Percentiles rank a stretch among this genome's conserved stretches.
Evolutionary conservation across 2,329 filamentous ascomycete species (phyloP).

Genomic region (Balansia obtecta): DNA sequence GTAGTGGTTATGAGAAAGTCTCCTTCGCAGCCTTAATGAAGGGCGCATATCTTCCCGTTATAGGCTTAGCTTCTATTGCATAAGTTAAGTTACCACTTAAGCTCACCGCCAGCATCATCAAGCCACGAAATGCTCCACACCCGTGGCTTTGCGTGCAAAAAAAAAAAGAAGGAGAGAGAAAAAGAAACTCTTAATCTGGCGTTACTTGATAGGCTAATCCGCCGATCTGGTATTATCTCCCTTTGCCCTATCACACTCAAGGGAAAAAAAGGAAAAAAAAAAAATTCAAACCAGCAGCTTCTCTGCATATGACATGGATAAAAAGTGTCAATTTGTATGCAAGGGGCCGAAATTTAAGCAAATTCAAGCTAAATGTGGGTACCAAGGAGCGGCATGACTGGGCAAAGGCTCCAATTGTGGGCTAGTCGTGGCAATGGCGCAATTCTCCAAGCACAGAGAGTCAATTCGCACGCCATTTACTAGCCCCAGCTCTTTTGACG

Average conservation of each 20-base stretch:
- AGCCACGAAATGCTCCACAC: too few relatives aligned
- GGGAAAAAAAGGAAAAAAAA: neutral
- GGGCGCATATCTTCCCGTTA: too few relatives aligned
- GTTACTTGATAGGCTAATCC: neutral
- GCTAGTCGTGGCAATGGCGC: constrained; percentile 3
- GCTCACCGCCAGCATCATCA: neutral
- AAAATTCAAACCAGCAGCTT: neutral
- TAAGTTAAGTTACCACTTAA: too few relatives aligned
- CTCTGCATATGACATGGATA: neutral
- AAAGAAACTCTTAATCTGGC: too few relatives aligned
- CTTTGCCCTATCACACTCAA: neutral
- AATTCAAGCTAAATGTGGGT: too few relatives aligned
- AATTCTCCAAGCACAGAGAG: neutral
- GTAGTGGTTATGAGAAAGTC: too few relatives aligned
- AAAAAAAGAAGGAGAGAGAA: too few relatives aligned
- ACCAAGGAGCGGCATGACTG: neutral
- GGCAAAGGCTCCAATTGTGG: neutral
- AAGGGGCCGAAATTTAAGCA: too few relatives aligned
- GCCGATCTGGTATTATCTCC: neutral
- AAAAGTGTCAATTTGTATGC: neutral
- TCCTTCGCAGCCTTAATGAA: too few relatives aligned
- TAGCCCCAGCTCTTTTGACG: neutral
- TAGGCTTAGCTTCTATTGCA: too few relatives aligned
- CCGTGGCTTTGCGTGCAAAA: too few relatives aligned
- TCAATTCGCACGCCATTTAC: constrained; percentile 5